Conservation (phyloP, 768 basidiomycete species). For the Cystobasidium onofrii region DNA sequence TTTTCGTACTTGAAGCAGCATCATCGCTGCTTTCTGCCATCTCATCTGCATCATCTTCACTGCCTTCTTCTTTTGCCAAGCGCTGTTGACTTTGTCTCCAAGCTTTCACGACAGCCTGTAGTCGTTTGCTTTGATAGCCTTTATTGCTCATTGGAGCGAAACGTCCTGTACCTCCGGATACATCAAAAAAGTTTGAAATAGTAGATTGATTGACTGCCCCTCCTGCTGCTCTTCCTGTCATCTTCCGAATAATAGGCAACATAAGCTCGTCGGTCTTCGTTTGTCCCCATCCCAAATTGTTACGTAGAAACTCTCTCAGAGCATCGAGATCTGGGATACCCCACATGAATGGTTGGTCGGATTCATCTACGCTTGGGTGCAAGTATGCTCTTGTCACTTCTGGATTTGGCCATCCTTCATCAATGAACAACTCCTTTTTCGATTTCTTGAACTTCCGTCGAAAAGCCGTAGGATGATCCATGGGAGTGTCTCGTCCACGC, state of each 20-base stretch:
- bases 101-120: constrained; percentile 39
- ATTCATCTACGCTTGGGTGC: constrained; percentile 79
- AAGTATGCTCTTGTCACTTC: constrained; percentile 86
- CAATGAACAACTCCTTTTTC: constrained; percentile 33
- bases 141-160: constrained; percentile 23
- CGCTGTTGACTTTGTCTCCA: constrained; percentile 29
- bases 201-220: constrained; percentile 33
- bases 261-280: constrained; percentile 35
- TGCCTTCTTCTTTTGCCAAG: constrained; percentile 17
- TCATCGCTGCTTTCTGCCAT: neutral
- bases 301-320: constrained; percentile 51
- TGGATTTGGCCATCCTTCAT: constrained; percentile 83
- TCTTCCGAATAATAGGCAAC: constrained; percentile 39
- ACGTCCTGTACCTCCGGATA: constrained; percentile 20
- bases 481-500: constrained; percentile 68
- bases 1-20: neutral
- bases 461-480: constrained; percentile 67
- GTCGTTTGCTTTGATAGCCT: constrained; percentile 34
- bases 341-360: constrained; percentile 93
- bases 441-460: constrained; percentile 48
- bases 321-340: constrained; percentile 92
- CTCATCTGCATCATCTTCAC: constrained; percentile 24
- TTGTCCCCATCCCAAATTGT: constrained; percentile 37
- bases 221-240: constrained; percentile 32
- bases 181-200: constrained; percentile 33